Conservation (phyloP, 1,139 yeast genomes). For the Debaryomyces sp. region DNA sequence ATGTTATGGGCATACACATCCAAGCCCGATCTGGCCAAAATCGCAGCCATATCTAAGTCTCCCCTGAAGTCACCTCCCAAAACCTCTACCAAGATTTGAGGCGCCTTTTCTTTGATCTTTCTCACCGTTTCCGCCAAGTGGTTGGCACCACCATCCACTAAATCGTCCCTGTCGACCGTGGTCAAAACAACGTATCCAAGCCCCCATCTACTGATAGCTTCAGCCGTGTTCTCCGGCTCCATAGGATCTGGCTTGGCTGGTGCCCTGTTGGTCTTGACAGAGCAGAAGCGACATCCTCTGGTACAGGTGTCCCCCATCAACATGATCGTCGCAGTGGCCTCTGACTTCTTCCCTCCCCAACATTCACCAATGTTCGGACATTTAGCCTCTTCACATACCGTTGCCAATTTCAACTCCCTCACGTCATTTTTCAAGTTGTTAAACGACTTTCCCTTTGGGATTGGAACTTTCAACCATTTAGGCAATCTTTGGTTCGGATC, state of each 20-base stretch:
- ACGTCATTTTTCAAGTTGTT: constrained; percentile 83
- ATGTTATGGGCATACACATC: constrained; percentile 97
- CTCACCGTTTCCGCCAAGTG: constrained; percentile 89
- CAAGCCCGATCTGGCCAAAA: constrained; percentile 82
- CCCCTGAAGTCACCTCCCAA: constrained; percentile 96
- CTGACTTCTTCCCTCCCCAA: constrained; percentile 97
- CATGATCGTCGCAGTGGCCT: constrained; percentile 99
- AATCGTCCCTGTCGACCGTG: constrained; percentile 96
- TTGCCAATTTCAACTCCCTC: constrained; percentile 82
- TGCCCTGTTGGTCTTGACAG: constrained; percentile 86
- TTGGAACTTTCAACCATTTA: constrained; percentile 91
- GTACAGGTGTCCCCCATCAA: constrained; percentile 98
- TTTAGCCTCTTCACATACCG: constrained; percentile 98
- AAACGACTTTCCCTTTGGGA: constrained; percentile 88
- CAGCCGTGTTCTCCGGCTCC: constrained; percentile 98
- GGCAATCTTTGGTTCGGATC: constrained; percentile 77
- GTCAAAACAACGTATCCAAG: constrained; percentile 96
- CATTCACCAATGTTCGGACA: constrained; percentile 99
- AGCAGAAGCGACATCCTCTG: constrained; percentile 96
- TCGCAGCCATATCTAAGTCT: constrained; percentile 74
- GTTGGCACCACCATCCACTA: constrained; percentile 88
- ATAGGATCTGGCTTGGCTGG: constrained; percentile 92
- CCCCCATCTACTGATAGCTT: constrained; percentile 97
- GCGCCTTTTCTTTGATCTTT: constrained; percentile 84
- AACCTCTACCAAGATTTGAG: constrained; percentile 90